These are phyloP conservation scores for Eragrostis tef DNA, from an alignment of 202 grass and related monocot species.

Conservation along the genomic window DNA sequence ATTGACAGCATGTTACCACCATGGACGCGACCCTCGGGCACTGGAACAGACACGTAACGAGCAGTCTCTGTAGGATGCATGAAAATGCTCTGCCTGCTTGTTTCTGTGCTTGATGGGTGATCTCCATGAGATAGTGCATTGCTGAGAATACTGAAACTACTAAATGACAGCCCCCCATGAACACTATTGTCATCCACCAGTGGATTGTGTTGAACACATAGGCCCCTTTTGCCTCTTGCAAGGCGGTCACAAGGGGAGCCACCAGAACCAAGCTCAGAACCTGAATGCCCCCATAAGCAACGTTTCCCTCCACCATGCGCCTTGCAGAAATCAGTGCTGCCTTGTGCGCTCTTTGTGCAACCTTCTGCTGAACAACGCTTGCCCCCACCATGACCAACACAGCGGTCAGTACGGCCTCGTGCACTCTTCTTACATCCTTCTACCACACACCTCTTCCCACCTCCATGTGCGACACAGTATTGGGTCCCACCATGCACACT, in stretches of 20 bases:
- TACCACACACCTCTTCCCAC: constrained; percentile 75
- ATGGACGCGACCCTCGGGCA: constrained; percentile 71
- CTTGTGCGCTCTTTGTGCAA: constrained; percentile 80
- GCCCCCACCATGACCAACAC: constrained; percentile 84
- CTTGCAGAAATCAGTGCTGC: constrained; percentile 91
- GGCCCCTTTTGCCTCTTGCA: constrained; percentile 66
- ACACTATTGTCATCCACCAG: constrained; percentile 65
- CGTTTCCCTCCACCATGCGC: constrained; percentile 78
- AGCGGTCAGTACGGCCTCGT: constrained; percentile 73
- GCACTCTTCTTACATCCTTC: constrained; percentile 76
- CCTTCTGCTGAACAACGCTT: constrained; percentile 69
- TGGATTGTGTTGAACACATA: constrained; percentile 59
- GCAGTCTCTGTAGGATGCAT: constrained; percentile 36
- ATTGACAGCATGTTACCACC: constrained; percentile 64
- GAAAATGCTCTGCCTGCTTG: constrained; percentile 32
- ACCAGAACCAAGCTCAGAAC: constrained; percentile 46
- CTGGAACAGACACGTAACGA: neutral
- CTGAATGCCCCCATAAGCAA: constrained; percentile 66
- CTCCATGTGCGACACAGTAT: constrained; percentile 84
- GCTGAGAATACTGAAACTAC: constrained; percentile 40
- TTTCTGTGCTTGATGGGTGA: constrained; percentile 29
- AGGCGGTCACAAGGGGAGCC: constrained; percentile 64
- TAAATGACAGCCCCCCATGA: constrained; percentile 61
- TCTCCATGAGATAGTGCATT: constrained; percentile 26
- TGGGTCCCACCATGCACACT: constrained; percentile 86